Conservation (phyloP, 257 asterid genomes). For the Fraxinus anomala region DNA sequence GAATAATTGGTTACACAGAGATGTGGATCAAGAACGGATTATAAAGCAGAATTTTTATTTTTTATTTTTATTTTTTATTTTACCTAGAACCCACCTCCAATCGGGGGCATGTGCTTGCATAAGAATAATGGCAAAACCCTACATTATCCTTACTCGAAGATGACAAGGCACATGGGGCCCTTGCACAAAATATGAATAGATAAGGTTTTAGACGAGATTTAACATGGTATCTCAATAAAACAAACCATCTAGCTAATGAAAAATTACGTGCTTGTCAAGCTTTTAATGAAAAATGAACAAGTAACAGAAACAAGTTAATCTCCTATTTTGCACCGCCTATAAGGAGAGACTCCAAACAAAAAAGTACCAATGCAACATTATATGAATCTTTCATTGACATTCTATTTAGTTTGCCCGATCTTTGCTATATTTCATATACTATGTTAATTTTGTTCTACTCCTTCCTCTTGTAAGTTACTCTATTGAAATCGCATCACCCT, state of each 20-base stretch:
- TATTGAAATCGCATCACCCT: no score
- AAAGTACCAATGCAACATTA: no score
- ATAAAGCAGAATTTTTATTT: conserved; percentile 7
- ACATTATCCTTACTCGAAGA: conserved; percentile 40
- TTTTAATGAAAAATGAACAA: conserved; percentile 18
- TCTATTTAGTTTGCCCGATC: no score
- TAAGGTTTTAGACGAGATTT: neutral
- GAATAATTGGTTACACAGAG: conserved; percentile 21
- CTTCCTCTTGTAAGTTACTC: no score
- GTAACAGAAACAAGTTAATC: no score
- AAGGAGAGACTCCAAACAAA: no score
- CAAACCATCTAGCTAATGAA: neutral
- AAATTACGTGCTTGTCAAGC: neutral
- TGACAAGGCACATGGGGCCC: conserved; percentile 18
- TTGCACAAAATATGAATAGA: neutral
- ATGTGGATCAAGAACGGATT: conserved; percentile 35
- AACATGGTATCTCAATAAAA: neutral
- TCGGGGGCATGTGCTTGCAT: conserved; percentile 41
- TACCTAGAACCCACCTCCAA: conserved; percentile 42
- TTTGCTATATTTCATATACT: no score
- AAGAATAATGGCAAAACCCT: conserved; percentile 21
- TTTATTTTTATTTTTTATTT: neutral
- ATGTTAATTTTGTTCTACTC: no score
- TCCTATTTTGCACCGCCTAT: no score
- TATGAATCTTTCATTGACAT: no score